phyloP scores from a whole-genome alignment of 164 flowering plant genomes.

The Chimonanthus salicifolius region DNA sequence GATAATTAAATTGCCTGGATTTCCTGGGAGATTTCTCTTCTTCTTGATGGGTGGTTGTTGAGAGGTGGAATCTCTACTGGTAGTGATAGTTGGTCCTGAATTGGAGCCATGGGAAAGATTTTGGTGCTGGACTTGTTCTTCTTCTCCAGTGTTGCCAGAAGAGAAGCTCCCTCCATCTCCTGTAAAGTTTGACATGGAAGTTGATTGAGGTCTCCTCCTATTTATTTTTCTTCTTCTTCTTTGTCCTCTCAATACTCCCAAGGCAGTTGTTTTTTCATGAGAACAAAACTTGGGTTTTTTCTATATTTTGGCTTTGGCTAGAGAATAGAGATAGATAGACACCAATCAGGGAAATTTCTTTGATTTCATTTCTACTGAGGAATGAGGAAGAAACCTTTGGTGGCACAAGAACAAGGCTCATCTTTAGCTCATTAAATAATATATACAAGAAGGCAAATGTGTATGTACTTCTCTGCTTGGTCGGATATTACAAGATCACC shows the following conservation, averaged over 20 bases:
- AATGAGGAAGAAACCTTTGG: slow-evolving; percentile 7
- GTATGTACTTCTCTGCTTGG: no score
- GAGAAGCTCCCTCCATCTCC: slow-evolving; percentile 74
- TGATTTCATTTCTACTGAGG: slow-evolving; percentile 18
- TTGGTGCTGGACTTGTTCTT: slow-evolving; percentile 24
- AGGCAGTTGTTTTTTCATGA: slow-evolving; percentile 17
- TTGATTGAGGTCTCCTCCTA: slow-evolving; percentile 3
- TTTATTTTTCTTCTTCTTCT: slow-evolving; percentile 6
- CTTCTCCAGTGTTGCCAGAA: slow-evolving; percentile 47
- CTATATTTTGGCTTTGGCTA: slow-evolving; percentile 5
- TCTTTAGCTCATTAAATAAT: no score
- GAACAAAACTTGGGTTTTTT: slow-evolving; percentile 30
- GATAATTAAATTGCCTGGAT: slow-evolving; percentile 47
- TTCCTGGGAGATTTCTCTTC: slow-evolving; percentile 81
- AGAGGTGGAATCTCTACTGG: slow-evolving; percentile 36
- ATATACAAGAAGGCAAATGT: no score
- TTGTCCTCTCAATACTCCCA: slow-evolving; percentile 3
- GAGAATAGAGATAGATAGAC: slow-evolving; percentile 21
- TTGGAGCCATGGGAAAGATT: slow-evolving; percentile 27
- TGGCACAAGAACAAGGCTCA: slow-evolving; percentile 1
- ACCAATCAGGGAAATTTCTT: slow-evolving; percentile 41
- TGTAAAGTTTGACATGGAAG: slow-evolving; percentile 57
- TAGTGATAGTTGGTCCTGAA: slow-evolving; percentile 19
- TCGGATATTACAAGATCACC: no score
- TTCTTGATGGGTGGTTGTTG: slow-evolving; percentile 34